These are phyloP conservation scores for Alternaria dauci DNA, from an alignment of 2,329 filamentous ascomycete species.

Conservation along the genomic window DNA sequence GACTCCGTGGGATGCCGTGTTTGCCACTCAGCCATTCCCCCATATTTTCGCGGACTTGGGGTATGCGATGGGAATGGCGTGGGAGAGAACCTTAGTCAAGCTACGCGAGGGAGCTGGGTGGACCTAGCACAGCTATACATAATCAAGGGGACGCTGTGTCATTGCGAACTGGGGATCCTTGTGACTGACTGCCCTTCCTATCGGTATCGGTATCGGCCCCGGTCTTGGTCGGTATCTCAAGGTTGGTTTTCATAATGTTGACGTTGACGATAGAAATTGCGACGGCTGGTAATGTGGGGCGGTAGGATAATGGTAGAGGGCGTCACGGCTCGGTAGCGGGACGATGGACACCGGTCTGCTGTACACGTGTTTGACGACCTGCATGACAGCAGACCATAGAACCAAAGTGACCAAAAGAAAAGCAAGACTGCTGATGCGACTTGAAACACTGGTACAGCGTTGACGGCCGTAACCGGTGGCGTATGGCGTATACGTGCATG, in stretches of 20 bases:
- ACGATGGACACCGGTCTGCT: neutral
- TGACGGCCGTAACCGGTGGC: neutral
- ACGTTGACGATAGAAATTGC: neutral
- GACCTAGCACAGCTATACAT: neutral
- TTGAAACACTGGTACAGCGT: slow-evolving; percentile 1
- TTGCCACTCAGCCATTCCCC: neutral
- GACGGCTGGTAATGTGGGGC: neutral
- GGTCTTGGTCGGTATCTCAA: neutral
- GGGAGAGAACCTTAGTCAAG: neutral
- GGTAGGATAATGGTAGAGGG: neutral
- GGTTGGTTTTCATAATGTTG: neutral
- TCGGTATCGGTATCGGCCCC: slow-evolving; percentile 1
- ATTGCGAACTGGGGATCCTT: slow-evolving; percentile 1
- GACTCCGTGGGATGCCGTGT: neutral
- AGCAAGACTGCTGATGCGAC: neutral
- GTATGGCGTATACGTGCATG: neutral
- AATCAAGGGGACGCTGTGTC: neutral
- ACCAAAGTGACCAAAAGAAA: neutral
- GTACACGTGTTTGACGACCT: neutral
- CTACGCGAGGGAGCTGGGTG: neutral
- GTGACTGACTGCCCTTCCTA: neutral
- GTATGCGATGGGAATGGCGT: neutral
- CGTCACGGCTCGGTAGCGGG: neutral
- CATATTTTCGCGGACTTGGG: slow-evolving; percentile 3
- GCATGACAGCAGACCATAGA: neutral